Base-by-base conservation (phyloP, 208 protist genomes). In the Phytomonas sp. region DNA sequence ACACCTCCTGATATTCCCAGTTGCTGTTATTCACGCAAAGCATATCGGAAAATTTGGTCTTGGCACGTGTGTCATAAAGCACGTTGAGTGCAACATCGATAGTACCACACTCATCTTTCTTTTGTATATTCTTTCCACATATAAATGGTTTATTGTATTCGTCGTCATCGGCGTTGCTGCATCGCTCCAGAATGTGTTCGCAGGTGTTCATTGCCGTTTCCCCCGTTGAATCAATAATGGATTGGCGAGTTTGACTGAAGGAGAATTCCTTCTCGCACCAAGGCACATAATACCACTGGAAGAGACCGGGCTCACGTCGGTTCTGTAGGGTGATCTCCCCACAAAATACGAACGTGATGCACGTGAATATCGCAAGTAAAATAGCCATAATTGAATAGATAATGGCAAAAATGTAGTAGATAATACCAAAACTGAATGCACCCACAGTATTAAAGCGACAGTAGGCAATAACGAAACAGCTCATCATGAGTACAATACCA, bases 241-340 rank as follows among this genome's bases (percentile, higher is more conserved):
- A 61, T 32, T 34, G 33, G n/a, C 78, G 77, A 28, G 88, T 43
- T 34, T 9, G 31, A 6, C 13, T 60, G 60, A 94, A 80, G 43
- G 81, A 34, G 65, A 89, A 89, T 34, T 86, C 0, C 26, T 37
- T 34, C 17, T 88, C 70, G 73, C 82, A 88, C 72, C 77, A 88
- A 67, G 88, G 88, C 31, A 92, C 82, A n/a, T 83, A 60, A 68
- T 85, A 88, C 82, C 83, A 94, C 78, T 94, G 88, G 33, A 91
- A 75, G 28, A 94, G 33, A 59, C 88, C 88, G 0, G 88, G 81
- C 72, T 80, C 76, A 43, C 88, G 88, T 51, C 67, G 70, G 73
- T 85, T 80, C 73, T 94, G 88, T 31, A 79, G 68, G 15, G 66
- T 61, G 65, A 91, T 67, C 77, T 94, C 88, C 20, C 83, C 88